These are phyloP conservation scores for Nitzschia sp. DNA, from an alignment of 108 stramenopile species.

Conservation along the genomic window DNA sequence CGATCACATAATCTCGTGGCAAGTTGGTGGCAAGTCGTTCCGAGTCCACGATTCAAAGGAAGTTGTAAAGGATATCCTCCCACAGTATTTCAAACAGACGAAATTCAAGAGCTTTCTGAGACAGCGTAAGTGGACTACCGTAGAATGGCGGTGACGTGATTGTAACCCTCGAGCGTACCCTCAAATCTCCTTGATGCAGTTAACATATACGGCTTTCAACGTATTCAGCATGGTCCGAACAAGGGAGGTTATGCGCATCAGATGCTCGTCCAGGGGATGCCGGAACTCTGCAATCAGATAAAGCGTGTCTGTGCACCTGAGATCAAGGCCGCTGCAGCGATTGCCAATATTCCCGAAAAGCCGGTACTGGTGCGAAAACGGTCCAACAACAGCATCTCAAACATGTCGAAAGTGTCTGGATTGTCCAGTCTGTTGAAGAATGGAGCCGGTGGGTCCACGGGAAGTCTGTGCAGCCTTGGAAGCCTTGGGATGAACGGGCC, in stretches of 20 bases:
- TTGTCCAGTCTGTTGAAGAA: neutral
- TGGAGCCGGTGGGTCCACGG: neutral
- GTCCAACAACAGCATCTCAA: no score
- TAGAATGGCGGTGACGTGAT: neutral
- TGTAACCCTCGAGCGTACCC: neutral
- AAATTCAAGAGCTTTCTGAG: constrained; percentile 59
- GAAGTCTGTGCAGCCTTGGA: neutral
- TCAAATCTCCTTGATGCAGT: constrained; percentile 2
- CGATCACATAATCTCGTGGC: constrained; percentile 59
- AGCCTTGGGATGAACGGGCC: neutral
- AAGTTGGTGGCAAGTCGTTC: constrained; percentile 61
- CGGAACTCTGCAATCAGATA: constrained; percentile 14
- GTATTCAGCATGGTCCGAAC: constrained; percentile 48
- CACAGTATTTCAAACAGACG: constrained; percentile 50
- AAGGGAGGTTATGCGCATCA: constrained; percentile 39
- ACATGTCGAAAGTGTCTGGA: no score
- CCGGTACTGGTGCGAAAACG: neutral
- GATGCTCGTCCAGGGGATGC: constrained; percentile 21
- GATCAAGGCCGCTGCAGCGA: constrained; percentile 38
- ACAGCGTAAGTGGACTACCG: constrained; percentile 37
- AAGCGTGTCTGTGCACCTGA: neutral
- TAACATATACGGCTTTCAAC: constrained; percentile 81
- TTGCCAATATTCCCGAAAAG: neutral
- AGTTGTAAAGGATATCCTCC: constrained; percentile 50
- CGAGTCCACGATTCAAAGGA: constrained; percentile 45